Evolutionary conservation across 192 early-diverging fungal species (phyloP), one percentile per base, ranked within the genome.

Genomic region (Coemansia sp.): DNA sequence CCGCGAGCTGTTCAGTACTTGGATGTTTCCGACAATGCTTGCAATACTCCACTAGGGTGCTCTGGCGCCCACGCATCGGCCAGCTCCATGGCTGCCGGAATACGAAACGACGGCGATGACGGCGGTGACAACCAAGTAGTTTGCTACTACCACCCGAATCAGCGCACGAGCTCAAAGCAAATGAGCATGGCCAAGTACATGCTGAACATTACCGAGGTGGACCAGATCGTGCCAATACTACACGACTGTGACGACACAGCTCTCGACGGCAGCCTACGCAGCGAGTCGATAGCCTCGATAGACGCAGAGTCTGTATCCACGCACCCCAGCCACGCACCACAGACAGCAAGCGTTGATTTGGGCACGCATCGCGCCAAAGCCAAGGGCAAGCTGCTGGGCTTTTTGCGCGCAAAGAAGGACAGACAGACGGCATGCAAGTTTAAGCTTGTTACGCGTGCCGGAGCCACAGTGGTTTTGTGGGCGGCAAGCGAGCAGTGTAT

Each of bases 121-220:
- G 33, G 8, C 59, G 22, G 27, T 38, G 54, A 42, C 13, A 40
- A 10, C 33, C 78, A 60, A n/a, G 29, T 31, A 5, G 72, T 65
- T 33, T 66, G 79, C 5, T 66, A 72, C 43, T 78, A 75, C 63
- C 76, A 83, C 42, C 67, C 80, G 3, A 70, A 66, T 41, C 57
- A 31, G 29, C 66, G 33, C 24, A 64, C 52, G 63, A 72, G 76
- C 42, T 63, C 80, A n/a, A 74, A 71, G 64, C 80, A 83, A 52
- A 78, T 83, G 69, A 71, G 73, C 59, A 59, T 74, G 52, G 80
- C 80, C n/a, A 70, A 74, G 47, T 78, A 72, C 64, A 78, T 83
- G 76, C 63, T 83, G 12, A 71, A 69, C 47, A 75, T 83, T 20
- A 67, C 66, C n/a, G 81, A 78, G 3, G 67, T 83, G 3, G 76